Percentiles rank a stretch among this genome's conserved stretches.
Conservation (phyloP, 2,329 filamentous ascomycete genomes). For the Penicillium expansum region DNA sequence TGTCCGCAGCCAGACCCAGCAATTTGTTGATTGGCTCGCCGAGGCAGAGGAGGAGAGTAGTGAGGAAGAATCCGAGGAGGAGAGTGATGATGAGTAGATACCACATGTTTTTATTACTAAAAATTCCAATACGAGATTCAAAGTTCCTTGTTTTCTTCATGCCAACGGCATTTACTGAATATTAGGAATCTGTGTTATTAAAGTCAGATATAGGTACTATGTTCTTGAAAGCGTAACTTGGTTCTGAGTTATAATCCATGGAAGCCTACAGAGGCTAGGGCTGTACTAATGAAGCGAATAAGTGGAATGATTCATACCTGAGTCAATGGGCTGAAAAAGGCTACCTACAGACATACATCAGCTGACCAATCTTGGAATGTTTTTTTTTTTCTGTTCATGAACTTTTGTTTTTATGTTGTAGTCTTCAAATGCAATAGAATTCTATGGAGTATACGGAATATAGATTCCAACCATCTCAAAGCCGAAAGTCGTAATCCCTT, state of each 20-base stretch:
- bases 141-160: background rate
- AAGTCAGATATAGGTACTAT: background rate
- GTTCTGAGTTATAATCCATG: background rate
- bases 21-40: conserved; percentile 80
- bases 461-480: background rate
- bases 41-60: conserved; percentile 69
- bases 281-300: background rate
- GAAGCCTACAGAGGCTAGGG: background rate
- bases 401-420: background rate
- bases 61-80: conserved; percentile 59
- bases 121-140: conserved; percentile 1
- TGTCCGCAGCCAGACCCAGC: conserved; percentile 70
- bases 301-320: background rate
- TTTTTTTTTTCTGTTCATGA: background rate
- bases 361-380: background rate
- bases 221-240: background rate
- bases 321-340: background rate
- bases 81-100: conserved; percentile 39
- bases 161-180: background rate
- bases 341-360: background rate
- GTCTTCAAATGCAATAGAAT: background rate
- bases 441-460: too few relatives aligned
- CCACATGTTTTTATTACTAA: background rate
- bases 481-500: background rate
- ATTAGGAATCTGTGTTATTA: too few relatives aligned